A percentile compares a stretch with the other conserved stretches of the same genome.
phyloP scores from a whole-genome alignment of 306 rosid species.

The Quercus wislizeni region DNA sequence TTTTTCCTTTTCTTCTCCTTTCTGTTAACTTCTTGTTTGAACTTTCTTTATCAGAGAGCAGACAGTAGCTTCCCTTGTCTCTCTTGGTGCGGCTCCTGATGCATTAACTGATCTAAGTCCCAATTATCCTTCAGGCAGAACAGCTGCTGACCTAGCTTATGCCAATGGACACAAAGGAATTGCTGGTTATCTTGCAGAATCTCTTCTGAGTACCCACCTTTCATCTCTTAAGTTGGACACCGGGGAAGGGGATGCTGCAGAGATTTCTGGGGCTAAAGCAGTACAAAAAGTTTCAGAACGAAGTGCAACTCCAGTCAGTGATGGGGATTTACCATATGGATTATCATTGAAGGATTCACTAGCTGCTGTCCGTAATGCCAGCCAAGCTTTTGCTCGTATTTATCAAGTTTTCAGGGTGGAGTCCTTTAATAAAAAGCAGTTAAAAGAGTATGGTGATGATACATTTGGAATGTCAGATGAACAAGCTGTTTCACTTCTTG shows the following conservation, averaged over 20 bases:
- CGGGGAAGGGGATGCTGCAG: constrained; percentile 31
- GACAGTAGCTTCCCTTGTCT: constrained; percentile 64
- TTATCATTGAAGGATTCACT: constrained; percentile 73
- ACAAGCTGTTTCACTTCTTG: constrained; percentile 51
- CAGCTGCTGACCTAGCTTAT: constrained; percentile 88
- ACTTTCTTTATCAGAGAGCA: constrained; percentile 55
- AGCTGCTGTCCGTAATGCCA: constrained; percentile 81
- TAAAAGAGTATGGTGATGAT: constrained; percentile 39
- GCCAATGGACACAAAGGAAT: constrained; percentile 83
- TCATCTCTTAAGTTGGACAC: constrained; percentile 50
- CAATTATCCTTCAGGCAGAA: constrained; percentile 54
- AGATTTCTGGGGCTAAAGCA: constrained; percentile 40
- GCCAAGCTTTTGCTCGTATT: constrained; percentile 83
- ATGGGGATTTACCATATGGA: constrained; percentile 35
- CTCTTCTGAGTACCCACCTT: constrained; percentile 56
- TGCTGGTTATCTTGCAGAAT: constrained; percentile 84
- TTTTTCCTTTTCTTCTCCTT: constrained; percentile 1
- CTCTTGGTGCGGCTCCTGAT: constrained; percentile 82
- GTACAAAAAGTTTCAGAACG: constrained; percentile 40
- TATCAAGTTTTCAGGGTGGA: constrained; percentile 76
- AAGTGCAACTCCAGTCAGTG: constrained; percentile 23
- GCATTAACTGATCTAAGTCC: constrained; percentile 70
- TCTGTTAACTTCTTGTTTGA: constrained; percentile 18
- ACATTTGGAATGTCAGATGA: constrained; percentile 53
- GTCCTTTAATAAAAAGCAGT: constrained; percentile 79